Percentiles rank a stretch among this genome's conserved stretches.
Conservation (phyloP, 1,139 yeast genomes). For the Torulaspora pretoriensis region DNA sequence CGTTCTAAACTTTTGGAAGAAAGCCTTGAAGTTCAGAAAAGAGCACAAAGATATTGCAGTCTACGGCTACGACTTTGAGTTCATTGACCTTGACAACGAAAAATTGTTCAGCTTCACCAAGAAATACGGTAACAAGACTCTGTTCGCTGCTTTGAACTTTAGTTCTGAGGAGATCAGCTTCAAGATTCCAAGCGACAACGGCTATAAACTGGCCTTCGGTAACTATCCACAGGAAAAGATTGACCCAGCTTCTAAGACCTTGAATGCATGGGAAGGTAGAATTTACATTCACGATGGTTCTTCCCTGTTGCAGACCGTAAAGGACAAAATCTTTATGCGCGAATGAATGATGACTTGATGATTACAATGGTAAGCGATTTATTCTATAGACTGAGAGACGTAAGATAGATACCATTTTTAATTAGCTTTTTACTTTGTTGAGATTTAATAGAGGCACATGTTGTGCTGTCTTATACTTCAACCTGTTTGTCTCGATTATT, state of each 20-base stretch:
- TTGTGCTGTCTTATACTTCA: no score
- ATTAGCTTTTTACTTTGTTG: neutral
- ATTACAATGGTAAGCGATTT: neutral
- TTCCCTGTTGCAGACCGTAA: neutral
- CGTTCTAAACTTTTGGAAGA: slow-evolving; percentile 45
- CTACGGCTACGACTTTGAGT: slow-evolving; percentile 45
- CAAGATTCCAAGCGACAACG: neutral
- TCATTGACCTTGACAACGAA: slow-evolving; percentile 41
- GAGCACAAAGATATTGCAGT: slow-evolving; percentile 43
- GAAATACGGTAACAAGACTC: slow-evolving; percentile 32
- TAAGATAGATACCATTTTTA: neutral
- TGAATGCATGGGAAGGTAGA: slow-evolving; percentile 19
- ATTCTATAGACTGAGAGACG: neutral
- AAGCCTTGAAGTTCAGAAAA: slow-evolving; percentile 45
- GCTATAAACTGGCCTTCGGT: slow-evolving; percentile 27
- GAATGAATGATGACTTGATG: neutral
- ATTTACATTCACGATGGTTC: slow-evolving; percentile 7
- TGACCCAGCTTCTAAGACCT: slow-evolving; percentile 7
- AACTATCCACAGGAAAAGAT: slow-evolving; percentile 6
- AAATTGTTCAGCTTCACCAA: slow-evolving; percentile 43
- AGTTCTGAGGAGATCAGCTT: slow-evolving; percentile 26
- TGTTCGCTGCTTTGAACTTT: slow-evolving; percentile 48
- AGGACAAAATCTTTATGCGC: neutral
- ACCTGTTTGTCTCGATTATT: no score
- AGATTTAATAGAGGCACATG: no score